Evolutionary conservation across 805 yeast species (phyloP), one percentile per base, ranked within the genome.

Genomic region (Candida arabinofermentans): DNA sequence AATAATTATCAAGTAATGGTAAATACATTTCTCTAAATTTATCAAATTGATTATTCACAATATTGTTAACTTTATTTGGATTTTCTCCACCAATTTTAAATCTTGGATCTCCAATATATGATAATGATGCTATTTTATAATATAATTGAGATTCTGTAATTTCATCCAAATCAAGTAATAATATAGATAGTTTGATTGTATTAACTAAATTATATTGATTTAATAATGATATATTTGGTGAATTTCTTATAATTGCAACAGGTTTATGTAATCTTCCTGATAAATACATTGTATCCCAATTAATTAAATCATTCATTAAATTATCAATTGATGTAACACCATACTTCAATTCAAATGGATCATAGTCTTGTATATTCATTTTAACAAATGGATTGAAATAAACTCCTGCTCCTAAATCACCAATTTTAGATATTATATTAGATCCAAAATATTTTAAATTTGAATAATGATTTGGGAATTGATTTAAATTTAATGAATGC

Each of bases 261-360:
- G 99, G 99, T 56, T 93, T 93, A 54, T 93, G 99, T 43, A 93
- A 67, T 47, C 99, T 71, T 1, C 99, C 99, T 2, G 96, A 95
- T 16, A 93, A 57, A 55, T 93, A 93, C 53, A 93, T 74, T 0
- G 89, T 76, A 23, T 79, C 70, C 99, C 99, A 93, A 41, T 83
- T 77, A n/a, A 77, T 69, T 22, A 93, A 66, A 64, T 93, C 99
- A 27, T 69, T 69, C 29, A 80, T 62, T 17, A 87, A 64, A 8
- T 72, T 72, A 18, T 76, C 73, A 48, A 76, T 70, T 4, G 87
- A 79, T 2, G 89, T 83, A 10, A 89, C 82, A 12, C 99, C 99
- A 58, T 93, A 93, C 58, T 93, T 93, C 34, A 91, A 77, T 41
- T 60, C 57, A 14, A 53, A 41, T 9, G 30, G 24, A 12, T 48